Conservation (phyloP, 805 yeast genomes). For the Teunomyces funiuensis region DNA sequence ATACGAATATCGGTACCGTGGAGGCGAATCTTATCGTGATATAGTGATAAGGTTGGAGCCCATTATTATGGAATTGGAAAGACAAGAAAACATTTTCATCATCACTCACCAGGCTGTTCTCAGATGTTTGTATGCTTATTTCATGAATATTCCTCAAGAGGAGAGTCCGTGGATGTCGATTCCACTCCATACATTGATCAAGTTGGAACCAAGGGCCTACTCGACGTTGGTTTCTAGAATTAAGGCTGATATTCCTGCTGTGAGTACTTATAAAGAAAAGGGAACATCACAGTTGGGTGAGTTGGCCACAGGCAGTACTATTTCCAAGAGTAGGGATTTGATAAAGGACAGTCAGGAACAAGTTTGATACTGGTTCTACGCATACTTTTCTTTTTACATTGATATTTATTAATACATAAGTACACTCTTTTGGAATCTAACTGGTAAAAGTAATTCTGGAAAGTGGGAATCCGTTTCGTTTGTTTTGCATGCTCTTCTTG, state of each 20-base stretch:
- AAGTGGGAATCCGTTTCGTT: too few species aligned
- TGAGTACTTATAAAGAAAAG: slow-evolving; percentile 91
- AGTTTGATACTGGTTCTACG: slow-evolving; percentile 1
- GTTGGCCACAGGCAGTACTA: slow-evolving; percentile 33
- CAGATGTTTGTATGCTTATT: slow-evolving; percentile 94
- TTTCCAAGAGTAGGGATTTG: slow-evolving; percentile 49
- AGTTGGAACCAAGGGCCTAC: slow-evolving; percentile 93
- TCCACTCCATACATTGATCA: slow-evolving; percentile 92
- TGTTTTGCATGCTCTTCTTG: too few species aligned
- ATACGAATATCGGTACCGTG: slow-evolving; percentile 92
- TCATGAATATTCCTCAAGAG: slow-evolving; percentile 97
- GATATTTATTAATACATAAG: slow-evolving; percentile 4
- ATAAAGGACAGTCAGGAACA: slow-evolving; percentile 36
- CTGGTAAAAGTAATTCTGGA: too few species aligned
- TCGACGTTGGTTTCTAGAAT: slow-evolving; percentile 84
- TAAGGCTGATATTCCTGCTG: slow-evolving; percentile 97
- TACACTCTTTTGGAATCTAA: background rate
- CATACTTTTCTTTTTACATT: background rate
- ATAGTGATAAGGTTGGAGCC: slow-evolving; percentile 95
- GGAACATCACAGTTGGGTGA: slow-evolving; percentile 76
- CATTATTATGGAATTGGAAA: slow-evolving; percentile 95
- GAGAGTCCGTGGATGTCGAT: slow-evolving; percentile 99
- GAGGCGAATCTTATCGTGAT: slow-evolving; percentile 96
- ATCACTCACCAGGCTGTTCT: slow-evolving; percentile 98
- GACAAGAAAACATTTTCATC: slow-evolving; percentile 92